Evolutionary conservation across 2,329 filamentous ascomycete species (phyloP).

Genomic region (Aspergillus sp.): DNA sequence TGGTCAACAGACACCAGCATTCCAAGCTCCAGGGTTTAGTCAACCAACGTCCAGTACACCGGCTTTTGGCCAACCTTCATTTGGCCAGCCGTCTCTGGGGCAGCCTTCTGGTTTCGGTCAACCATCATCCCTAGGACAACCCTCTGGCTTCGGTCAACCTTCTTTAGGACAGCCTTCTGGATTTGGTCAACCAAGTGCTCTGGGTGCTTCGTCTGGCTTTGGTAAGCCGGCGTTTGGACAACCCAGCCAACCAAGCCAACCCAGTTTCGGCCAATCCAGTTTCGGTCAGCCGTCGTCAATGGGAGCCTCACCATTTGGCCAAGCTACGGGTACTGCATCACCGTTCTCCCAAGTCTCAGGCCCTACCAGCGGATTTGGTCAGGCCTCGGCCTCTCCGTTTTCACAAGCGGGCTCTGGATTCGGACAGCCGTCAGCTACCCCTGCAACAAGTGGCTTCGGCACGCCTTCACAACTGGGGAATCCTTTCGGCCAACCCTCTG

Average conservation of each 20-base stretch:
- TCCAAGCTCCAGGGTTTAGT: constrained; percentile 23
- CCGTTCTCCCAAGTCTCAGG: constrained; percentile 47
- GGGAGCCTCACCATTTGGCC: constrained; percentile 34
- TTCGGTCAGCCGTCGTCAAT: constrained; percentile 35
- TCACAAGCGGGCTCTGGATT: constrained; percentile 33
- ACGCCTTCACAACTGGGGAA: constrained; percentile 28
- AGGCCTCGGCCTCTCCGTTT: constrained; percentile 31
- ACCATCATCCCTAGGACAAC: constrained; percentile 17
- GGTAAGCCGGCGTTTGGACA: constrained; percentile 44
- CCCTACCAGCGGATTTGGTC: constrained; percentile 28
- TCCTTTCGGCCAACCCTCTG: constrained; percentile 28
- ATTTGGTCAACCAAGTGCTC: constrained; percentile 15
- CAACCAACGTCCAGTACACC: constrained; percentile 24
- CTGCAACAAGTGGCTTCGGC: constrained; percentile 31
- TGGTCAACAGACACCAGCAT: constrained; percentile 36
- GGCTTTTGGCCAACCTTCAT: constrained; percentile 22
- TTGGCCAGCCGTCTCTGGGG: constrained; percentile 26
- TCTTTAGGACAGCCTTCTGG: constrained; percentile 22
- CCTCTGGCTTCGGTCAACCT: constrained; percentile 29
- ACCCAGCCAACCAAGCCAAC: constrained; percentile 31
- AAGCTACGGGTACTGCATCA: constrained; percentile 31
- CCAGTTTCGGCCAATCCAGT: constrained; percentile 27
- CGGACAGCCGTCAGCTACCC: constrained; percentile 24
- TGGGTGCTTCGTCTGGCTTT: constrained; percentile 23
- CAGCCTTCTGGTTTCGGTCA: constrained; percentile 21